These are phyloP conservation scores for Mychonastes homosphaera DNA, from an alignment of 139 green algal species.

Conservation along the genomic window DNA sequence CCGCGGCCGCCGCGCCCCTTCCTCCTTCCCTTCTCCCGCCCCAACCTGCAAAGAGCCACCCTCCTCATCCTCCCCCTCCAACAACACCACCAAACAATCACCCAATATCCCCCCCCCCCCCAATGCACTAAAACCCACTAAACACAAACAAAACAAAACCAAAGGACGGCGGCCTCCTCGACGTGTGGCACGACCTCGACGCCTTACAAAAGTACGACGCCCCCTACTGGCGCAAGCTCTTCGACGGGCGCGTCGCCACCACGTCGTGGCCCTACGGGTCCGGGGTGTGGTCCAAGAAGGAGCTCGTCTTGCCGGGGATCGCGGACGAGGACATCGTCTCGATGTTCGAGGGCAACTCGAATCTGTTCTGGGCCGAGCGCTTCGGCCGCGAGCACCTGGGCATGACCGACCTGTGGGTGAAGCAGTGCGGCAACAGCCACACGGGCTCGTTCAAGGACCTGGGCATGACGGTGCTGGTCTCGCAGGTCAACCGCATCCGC, in stretches of 20 bases:
- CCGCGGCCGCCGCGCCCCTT: too few relatives aligned
- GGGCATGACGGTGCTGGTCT: constrained; percentile 97
- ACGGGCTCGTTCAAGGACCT: constrained; percentile 99
- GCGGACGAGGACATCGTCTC: constrained; percentile 88
- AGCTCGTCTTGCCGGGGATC: constrained; percentile 95
- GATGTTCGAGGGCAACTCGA: constrained; percentile 99
- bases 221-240: constrained; percentile 89
- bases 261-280: constrained; percentile 94
- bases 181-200: constrained; percentile 95
- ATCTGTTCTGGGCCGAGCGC: constrained; percentile 99
- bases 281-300: constrained; percentile 99
- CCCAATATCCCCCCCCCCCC: too few relatives aligned
- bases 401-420: constrained; percentile 98
- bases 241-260: constrained; percentile 82
- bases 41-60: too few relatives aligned
- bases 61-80: too few relatives aligned
- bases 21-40: too few relatives aligned
- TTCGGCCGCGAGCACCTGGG: constrained; percentile 84
- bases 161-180: constrained; percentile 76
- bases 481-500: constrained; percentile 71
- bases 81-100: too few relatives aligned
- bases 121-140: too few relatives aligned
- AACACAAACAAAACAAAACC: too few relatives aligned
- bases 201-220: constrained; percentile 72
- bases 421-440: constrained; percentile 99